Percentiles rank a stretch among this genome's conserved stretches.
These are phyloP conservation scores for Fusarium sp. DNA, from an alignment of 2,329 filamentous ascomycete genomes.

Conservation along the genomic window DNA sequence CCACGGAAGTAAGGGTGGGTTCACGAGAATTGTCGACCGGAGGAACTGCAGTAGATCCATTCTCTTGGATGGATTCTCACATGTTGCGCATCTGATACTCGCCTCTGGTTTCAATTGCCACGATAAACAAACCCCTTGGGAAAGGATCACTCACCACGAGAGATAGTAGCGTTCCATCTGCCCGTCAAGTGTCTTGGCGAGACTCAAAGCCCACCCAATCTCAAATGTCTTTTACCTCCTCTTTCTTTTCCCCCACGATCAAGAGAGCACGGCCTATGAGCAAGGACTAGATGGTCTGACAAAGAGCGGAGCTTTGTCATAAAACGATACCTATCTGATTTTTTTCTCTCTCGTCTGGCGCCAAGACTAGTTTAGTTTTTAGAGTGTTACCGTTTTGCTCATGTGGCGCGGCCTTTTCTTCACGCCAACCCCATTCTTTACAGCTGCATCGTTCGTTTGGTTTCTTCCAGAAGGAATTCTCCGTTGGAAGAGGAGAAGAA, in stretches of 20 bases:
- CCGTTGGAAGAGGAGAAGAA: background rate
- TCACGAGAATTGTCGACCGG: background rate
- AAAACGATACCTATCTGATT: constrained; percentile 12
- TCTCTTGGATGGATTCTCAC: background rate
- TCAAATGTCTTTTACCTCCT: background rate
- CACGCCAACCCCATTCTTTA: background rate
- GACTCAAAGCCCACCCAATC: background rate
- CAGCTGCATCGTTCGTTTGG: constrained; percentile 14
- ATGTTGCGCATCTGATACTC: background rate
- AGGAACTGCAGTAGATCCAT: background rate
- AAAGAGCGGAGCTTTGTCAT: constrained; percentile 21
- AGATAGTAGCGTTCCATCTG: background rate
- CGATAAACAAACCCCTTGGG: background rate
- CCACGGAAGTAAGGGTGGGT: constrained; percentile 8
- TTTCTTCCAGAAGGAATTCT: constrained; percentile 4
- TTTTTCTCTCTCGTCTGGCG: constrained; percentile 5
- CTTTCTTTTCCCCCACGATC: background rate
- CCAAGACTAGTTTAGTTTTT: constrained; percentile 36
- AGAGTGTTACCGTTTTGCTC: constrained; percentile 14
- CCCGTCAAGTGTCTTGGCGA: background rate
- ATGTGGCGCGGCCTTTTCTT: constrained; percentile 25
- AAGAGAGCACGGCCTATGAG: constrained; percentile 10
- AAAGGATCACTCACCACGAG: background rate
- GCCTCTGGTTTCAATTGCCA: background rate
- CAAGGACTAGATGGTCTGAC: constrained; percentile 31